Percentiles rank a stretch among this genome's conserved stretches.
phyloP scores from a whole-genome alignment of 345 rosid genomes.

The Diplotaxis tenuifolia region DNA sequence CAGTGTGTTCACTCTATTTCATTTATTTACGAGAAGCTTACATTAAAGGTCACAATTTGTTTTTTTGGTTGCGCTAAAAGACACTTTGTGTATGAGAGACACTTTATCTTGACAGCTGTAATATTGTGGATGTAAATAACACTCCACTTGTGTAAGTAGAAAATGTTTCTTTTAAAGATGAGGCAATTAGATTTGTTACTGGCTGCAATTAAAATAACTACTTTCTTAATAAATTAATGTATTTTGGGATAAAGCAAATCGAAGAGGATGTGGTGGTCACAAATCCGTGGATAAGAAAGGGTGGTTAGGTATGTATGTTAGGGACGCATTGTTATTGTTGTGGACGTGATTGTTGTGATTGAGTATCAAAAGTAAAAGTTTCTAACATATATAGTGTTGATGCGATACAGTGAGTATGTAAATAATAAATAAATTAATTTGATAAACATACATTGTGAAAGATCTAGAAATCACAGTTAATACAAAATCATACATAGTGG shows the following conservation, averaged over 20 bases:
- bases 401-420: neutral
- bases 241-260: neutral
- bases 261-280: neutral
- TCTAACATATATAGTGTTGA: neutral
- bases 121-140: no score
- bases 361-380: neutral
- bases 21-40: no score
- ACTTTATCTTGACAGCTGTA: no score
- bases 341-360: neutral
- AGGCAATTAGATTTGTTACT: neutral
- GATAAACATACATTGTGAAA: no score
- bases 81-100: no score
- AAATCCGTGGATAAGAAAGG: neutral
- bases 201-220: neutral
- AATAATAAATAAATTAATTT: no score
- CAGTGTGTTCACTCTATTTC: conserved; percentile 24
- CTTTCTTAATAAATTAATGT: no score
- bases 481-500: no score
- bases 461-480: no score
- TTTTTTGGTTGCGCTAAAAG: no score
- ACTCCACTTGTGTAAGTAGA: neutral
- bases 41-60: no score
- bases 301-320: no score
- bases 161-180: neutral
- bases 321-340: neutral